These are phyloP conservation scores for Daldinia sp. DNA, from an alignment of 2,329 filamentous ascomycete species.

Conservation along the genomic window DNA sequence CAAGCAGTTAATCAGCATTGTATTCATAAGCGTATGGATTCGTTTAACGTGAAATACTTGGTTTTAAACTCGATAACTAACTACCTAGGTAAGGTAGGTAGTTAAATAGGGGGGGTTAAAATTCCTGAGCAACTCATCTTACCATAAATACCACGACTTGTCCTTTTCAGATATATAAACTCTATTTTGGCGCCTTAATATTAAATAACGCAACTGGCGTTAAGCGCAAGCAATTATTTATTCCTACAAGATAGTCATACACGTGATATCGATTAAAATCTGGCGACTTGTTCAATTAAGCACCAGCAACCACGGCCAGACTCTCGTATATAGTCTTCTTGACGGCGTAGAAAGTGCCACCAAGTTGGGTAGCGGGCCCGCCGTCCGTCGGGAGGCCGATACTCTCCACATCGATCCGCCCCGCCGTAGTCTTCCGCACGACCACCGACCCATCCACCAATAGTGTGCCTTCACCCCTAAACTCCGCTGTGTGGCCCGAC, in stretches of 20 bases:
- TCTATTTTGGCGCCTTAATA: neutral
- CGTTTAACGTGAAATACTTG: no score
- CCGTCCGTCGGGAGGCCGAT: conserved; percentile 67
- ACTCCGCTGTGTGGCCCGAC: conserved; percentile 88
- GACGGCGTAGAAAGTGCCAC: conserved; percentile 85
- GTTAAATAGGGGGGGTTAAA: neutral
- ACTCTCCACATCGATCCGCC: conserved; percentile 88
- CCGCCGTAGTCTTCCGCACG: conserved; percentile 88
- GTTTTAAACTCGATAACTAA: no score
- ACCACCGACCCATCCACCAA: conserved; percentile 90
- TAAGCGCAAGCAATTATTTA: neutral
- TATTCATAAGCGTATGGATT: no score
- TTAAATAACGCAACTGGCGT: neutral
- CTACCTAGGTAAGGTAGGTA: no score
- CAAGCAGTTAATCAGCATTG: no score
- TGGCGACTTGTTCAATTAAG: conserved; percentile 52
- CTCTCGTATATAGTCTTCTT: conserved; percentile 94
- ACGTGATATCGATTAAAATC: neutral
- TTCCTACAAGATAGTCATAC: conserved; percentile 9
- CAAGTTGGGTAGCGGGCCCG: conserved; percentile 58
- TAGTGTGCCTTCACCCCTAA: conserved; percentile 90
- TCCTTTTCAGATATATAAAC: neutral
- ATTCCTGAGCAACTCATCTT: neutral
- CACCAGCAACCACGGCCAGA: conserved; percentile 87
- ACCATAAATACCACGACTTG: neutral